Conservation (phyloP, 225 moss, liverwort and hornwort species). For the Asterella californica region DNA sequence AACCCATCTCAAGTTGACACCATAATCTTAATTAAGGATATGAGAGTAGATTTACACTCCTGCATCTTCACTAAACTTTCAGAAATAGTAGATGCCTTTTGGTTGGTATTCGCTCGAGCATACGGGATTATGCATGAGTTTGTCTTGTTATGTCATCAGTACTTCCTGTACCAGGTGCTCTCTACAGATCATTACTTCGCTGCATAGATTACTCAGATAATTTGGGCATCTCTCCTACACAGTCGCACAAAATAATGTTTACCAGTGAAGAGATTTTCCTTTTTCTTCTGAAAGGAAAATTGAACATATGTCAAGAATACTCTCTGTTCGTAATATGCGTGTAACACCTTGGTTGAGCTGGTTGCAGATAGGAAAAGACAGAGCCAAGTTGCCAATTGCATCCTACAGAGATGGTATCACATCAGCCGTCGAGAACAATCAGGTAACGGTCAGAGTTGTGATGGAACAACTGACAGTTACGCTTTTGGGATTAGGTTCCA, state of each 20-base stretch:
- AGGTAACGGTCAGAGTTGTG: conserved; percentile 38
- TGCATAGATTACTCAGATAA: not conserved
- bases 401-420: conserved; percentile 68
- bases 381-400: conserved; percentile 81
- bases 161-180: not conserved
- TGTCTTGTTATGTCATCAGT: not conserved
- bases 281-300: not conserved
- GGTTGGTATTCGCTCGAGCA: no score
- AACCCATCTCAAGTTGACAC: no score
- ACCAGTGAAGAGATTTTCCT: not conserved
- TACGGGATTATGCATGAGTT: not conserved
- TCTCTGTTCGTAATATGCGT: not conserved
- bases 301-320: not conserved
- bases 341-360: not conserved
- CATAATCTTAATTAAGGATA: no score
- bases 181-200: no score
- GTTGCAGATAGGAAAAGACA: conserved; percentile 67
- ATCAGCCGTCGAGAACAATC: conserved; percentile 64
- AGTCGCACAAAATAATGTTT: not conserved
- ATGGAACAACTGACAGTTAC: not conserved
- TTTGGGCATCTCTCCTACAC: not conserved
- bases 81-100: no score
- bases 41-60: no score
- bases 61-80: no score
- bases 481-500: not conserved